Percentiles rank a stretch among this genome's conserved stretches.
Conservation (phyloP, 805 yeast species). For the Pichia nakasei region DNA sequence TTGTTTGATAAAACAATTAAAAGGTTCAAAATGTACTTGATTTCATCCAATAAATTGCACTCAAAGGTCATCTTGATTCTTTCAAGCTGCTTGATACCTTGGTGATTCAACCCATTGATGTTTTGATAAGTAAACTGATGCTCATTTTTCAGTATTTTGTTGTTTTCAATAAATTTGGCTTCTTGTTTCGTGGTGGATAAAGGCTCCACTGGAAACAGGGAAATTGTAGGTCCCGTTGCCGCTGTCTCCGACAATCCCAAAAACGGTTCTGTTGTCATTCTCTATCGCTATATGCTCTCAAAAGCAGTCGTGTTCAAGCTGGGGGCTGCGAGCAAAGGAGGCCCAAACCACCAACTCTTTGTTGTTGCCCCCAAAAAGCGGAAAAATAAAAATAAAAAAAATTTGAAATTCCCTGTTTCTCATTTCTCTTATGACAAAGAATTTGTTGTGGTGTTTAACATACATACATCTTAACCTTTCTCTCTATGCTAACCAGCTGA, state of each 20-base stretch:
- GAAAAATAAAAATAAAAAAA: too few species aligned
- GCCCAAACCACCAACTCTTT: too few species aligned
- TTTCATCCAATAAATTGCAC: constrained; percentile 56
- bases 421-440: too few species aligned
- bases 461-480: too few species aligned
- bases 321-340: too few species aligned
- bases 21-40: constrained; percentile 61
- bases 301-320: too few species aligned
- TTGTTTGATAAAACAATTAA: constrained; percentile 36
- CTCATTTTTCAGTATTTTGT: constrained; percentile 24
- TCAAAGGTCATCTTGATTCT: constrained; percentile 65
- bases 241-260: not conserved
- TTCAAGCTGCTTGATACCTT: constrained; percentile 55
- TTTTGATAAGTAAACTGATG: constrained; percentile 23
- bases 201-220: constrained; percentile 25
- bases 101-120: constrained; percentile 28
- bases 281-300: too few species aligned
- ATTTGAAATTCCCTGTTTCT: too few species aligned
- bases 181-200: constrained; percentile 28
- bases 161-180: constrained; percentile 22
- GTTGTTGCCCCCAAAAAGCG: too few species aligned
- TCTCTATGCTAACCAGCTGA: too few species aligned
- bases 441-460: too few species aligned
- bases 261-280: too few species aligned
- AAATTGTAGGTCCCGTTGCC: not conserved